Evolutionary conservation across 306 rosid genomes (phyloP).

Genomic region (Castanea mollissima): DNA sequence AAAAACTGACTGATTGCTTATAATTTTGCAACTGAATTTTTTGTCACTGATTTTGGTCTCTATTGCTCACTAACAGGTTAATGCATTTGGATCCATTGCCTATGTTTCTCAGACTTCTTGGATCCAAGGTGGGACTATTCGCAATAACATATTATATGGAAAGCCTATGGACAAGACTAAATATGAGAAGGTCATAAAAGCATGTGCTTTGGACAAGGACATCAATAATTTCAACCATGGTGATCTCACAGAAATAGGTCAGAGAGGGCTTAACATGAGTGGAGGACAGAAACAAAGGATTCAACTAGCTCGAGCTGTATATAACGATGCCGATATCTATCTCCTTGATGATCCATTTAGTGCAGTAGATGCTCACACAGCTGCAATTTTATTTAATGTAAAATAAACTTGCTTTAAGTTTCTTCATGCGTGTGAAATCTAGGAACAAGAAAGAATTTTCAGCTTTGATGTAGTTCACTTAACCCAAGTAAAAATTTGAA

Average conservation of each 20-base stretch:
- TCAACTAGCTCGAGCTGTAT: constrained; percentile 60
- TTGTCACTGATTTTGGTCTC: neutral
- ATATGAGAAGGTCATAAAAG: constrained; percentile 41
- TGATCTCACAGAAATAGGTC: constrained; percentile 59
- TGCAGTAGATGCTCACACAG: constrained; percentile 61
- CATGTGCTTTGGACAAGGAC: constrained; percentile 52
- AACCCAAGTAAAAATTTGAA: neutral
- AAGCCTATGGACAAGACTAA: constrained; percentile 38
- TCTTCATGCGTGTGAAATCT: neutral
- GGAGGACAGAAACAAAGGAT: constrained; percentile 61
- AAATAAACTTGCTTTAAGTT: neutral
- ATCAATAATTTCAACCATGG: constrained; percentile 41
- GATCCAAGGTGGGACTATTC: constrained; percentile 62
- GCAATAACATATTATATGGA: constrained; percentile 50
- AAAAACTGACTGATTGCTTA: neutral
- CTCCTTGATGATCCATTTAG: constrained; percentile 61
- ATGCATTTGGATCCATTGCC: constrained; percentile 41
- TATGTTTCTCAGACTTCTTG: constrained; percentile 59
- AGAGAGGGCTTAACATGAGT: constrained; percentile 63
- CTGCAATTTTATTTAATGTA: constrained; percentile 44
- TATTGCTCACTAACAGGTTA: constrained; percentile 31
- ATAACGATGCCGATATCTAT: constrained; percentile 50
- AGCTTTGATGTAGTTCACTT: too few species aligned
- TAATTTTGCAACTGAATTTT: neutral
- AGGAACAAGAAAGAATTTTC: too few species aligned